Percentiles rank a stretch among this genome's conserved stretches.
phyloP scores from a whole-genome alignment of 441 rosid genomes.

The Euphorbia corollata region DNA sequence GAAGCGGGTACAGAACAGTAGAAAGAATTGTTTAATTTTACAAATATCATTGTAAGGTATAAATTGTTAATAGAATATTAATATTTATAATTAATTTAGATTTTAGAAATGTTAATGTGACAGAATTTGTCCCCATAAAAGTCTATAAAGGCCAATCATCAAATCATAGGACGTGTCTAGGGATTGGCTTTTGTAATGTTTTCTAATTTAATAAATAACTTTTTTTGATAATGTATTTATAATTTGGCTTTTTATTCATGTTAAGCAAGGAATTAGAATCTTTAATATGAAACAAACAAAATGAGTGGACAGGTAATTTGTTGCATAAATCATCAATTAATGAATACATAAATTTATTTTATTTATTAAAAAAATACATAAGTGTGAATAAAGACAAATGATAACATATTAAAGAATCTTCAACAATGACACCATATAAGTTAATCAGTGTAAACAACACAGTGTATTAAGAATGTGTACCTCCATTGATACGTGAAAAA shows the following conservation, averaged over 20 bases:
- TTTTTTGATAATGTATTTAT: background rate
- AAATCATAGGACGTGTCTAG: slow-evolving; percentile 25
- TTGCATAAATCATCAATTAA: background rate
- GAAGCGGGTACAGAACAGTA: slow-evolving; percentile 13
- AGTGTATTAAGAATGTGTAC: no score
- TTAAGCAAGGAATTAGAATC: slow-evolving; percentile 12
- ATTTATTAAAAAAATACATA: background rate
- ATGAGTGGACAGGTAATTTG: background rate
- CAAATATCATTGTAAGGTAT: background rate
- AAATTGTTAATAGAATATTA: background rate
- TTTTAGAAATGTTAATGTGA: slow-evolving; percentile 26
- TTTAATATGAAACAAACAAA: slow-evolving; percentile 8
- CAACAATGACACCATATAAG: background rate
- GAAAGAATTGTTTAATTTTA: slow-evolving; percentile 4
- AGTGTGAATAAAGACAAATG: slow-evolving; percentile 6
- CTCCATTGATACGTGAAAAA: no score
- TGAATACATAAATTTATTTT: background rate
- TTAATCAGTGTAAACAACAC: background rate
- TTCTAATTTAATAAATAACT: background rate
- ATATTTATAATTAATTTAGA: background rate
- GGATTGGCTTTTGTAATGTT: slow-evolving; percentile 14
- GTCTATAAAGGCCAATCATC: slow-evolving; percentile 30
- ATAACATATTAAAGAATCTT: background rate
- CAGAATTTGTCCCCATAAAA: slow-evolving; percentile 32
- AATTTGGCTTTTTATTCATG: slow-evolving; percentile 1